phyloP scores from a whole-genome alignment of 1,139 yeast species.

The Geotrichum aggregatum region DNA sequence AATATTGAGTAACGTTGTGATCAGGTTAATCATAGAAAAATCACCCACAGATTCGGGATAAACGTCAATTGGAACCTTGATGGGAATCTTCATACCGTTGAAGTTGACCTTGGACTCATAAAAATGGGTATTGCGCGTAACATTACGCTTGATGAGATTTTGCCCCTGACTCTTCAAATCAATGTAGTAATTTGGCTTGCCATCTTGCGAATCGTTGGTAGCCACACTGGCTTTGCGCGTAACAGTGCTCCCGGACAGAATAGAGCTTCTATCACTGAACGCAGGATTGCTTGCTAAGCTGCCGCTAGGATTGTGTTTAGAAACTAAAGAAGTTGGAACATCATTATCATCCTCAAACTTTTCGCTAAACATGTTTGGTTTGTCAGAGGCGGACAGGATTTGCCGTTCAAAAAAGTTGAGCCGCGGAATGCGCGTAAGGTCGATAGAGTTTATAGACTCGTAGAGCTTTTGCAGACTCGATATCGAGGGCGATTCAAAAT shows the following conservation, averaged over 20 bases:
- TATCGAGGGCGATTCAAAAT: constrained; percentile 33
- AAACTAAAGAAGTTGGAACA: neutral
- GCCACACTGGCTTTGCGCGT: constrained; percentile 13
- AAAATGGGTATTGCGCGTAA: constrained; percentile 35
- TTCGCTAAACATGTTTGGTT: constrained; percentile 34
- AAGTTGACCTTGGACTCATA: constrained; percentile 35
- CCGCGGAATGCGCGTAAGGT: constrained; percentile 35
- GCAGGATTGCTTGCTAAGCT: neutral
- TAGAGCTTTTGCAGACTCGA: constrained; percentile 38
- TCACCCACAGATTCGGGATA: constrained; percentile 38
- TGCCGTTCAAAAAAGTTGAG: constrained; percentile 34
- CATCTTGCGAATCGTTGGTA: constrained; percentile 14
- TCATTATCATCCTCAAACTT: constrained; percentile 28
- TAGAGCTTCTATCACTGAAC: constrained; percentile 13
- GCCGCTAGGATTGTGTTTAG: constrained; percentile 11
- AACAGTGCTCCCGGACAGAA: constrained; percentile 5
- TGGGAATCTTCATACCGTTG: constrained; percentile 37
- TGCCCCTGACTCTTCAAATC: constrained; percentile 34
- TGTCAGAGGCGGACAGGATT: constrained; percentile 33
- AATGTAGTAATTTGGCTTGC: constrained; percentile 31
- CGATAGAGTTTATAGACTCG: constrained; percentile 41
- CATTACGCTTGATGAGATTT: constrained; percentile 26
- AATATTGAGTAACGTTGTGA: constrained; percentile 29
- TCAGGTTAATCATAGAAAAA: constrained; percentile 31
- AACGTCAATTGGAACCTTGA: constrained; percentile 33